Percentiles rank a stretch among this genome's conserved stretches.
These are phyloP conservation scores for Euphorbia celastroides DNA, from an alignment of 441 rosid genomes.

Conservation along the genomic window DNA sequence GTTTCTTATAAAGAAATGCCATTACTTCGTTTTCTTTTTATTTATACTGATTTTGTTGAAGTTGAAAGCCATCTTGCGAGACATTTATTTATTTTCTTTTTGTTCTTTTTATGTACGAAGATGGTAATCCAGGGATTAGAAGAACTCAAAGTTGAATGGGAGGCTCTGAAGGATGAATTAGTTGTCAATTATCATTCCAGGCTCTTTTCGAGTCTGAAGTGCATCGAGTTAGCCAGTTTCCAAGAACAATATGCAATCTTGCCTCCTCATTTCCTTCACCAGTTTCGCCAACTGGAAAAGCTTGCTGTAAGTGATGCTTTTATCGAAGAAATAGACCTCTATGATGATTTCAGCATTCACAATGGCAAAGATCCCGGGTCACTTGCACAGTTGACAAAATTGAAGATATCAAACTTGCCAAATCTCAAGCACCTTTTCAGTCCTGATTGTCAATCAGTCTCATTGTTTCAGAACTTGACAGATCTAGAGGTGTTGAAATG, in stretches of 20 bases:
- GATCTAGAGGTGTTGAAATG: slow-evolving; percentile 3
- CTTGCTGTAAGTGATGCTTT: neutral
- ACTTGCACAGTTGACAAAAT: neutral
- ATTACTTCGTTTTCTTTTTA: too few relatives aligned
- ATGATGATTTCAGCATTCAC: neutral
- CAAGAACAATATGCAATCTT: neutral
- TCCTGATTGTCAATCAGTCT: neutral
- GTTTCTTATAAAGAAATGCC: neutral
- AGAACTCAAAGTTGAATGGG: too few relatives aligned
- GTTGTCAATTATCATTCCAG: too few relatives aligned
- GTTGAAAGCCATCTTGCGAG: too few relatives aligned
- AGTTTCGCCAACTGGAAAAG: neutral
- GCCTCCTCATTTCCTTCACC: neutral
- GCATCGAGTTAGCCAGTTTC: too few relatives aligned
- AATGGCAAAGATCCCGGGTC: neutral
- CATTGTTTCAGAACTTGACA: neutral
- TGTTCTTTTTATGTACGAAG: too few relatives aligned
- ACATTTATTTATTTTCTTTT: too few relatives aligned
- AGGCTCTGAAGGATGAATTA: too few relatives aligned
- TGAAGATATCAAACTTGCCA: neutral
- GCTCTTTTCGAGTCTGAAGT: too few relatives aligned
- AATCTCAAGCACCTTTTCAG: neutral
- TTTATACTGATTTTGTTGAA: too few relatives aligned
- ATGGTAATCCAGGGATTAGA: too few relatives aligned
- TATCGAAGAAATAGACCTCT: neutral